Percentiles rank a stretch among this genome's conserved stretches.
These are phyloP conservation scores for Craterostigma plantagineum DNA, from an alignment of 257 asterid species.

Conservation along the genomic window DNA sequence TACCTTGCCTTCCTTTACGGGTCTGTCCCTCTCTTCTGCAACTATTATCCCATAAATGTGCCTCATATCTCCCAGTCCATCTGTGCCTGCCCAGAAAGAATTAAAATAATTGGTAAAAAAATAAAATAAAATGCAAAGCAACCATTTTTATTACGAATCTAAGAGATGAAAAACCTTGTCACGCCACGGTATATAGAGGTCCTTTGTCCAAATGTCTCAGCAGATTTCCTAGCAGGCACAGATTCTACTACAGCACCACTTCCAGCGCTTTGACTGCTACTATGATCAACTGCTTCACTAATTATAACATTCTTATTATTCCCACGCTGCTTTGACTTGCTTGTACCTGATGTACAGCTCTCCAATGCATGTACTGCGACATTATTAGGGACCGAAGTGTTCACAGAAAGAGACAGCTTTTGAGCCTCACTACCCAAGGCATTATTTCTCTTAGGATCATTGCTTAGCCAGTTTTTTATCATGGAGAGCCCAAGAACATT, in stretches of 20 bases:
- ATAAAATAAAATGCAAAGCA: neutral
- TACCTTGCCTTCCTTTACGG: conserved; percentile 97
- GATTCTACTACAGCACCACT: conserved; percentile 33
- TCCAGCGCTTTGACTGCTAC: conserved; percentile 15
- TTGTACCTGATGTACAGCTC: conserved; percentile 19
- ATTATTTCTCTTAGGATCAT: conserved; percentile 25
- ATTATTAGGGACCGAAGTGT: conserved; percentile 15
- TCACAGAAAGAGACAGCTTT: conserved; percentile 57
- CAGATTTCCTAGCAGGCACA: conserved; percentile 37
- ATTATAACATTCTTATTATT: too few species aligned
- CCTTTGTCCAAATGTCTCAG: conserved; percentile 75
- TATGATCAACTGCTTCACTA: conserved; percentile 5
- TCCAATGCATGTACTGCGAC: neutral
- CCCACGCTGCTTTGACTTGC: conserved; percentile 14
- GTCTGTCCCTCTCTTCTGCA: conserved; percentile 94
- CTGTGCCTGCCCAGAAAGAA: conserved; percentile 55
- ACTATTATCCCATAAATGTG: conserved; percentile 93
- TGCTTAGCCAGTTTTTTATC: conserved; percentile 67
- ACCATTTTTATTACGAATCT: too few species aligned
- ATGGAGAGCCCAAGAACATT: conserved; percentile 49
- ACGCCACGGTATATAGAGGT: conserved; percentile 92
- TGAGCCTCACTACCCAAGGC: conserved; percentile 12
- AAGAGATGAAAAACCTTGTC: conserved; percentile 16
- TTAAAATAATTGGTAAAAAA: neutral
- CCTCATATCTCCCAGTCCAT: conserved; percentile 88